phyloP scores from a whole-genome alignment of 2,329 filamentous ascomycete genomes.

The Neocucurbitaria cava region DNA sequence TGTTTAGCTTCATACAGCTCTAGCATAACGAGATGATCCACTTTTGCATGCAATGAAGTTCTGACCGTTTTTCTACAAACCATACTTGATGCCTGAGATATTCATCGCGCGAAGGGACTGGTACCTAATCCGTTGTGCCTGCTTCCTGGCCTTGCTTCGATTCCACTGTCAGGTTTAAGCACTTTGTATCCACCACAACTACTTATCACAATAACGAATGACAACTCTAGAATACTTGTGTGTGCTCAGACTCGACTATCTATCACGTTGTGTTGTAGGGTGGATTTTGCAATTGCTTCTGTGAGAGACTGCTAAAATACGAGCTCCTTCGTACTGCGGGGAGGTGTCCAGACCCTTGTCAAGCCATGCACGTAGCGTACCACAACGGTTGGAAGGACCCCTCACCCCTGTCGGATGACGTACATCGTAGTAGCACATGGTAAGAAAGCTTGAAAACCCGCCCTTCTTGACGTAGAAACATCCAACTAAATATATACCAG shows the following conservation, averaged over 20 bases:
- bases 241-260: too few species aligned
- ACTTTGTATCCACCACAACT: too few species aligned
- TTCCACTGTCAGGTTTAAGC: too few species aligned
- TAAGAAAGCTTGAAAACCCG: constrained; percentile 9
- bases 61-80: neutral
- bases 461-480: constrained; percentile 1
- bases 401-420: constrained; percentile 26
- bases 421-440: constrained; percentile 15
- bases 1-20: neutral
- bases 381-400: neutral
- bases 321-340: neutral
- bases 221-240: too few species aligned
- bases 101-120: too few species aligned
- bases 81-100: neutral
- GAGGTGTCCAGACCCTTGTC: constrained; percentile 11
- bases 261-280: too few species aligned
- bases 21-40: neutral
- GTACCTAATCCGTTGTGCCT: too few species aligned
- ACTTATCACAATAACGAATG: too few species aligned
- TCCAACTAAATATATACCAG: neutral
- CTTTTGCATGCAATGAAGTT: neutral
- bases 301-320: too few species aligned
- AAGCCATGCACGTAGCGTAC: constrained; percentile 7
- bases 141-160: too few species aligned
- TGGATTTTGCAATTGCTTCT: too few species aligned